These are phyloP conservation scores for Cornus controversa DNA, from an alignment of 148 eudicot species.

Conservation along the genomic window DNA sequence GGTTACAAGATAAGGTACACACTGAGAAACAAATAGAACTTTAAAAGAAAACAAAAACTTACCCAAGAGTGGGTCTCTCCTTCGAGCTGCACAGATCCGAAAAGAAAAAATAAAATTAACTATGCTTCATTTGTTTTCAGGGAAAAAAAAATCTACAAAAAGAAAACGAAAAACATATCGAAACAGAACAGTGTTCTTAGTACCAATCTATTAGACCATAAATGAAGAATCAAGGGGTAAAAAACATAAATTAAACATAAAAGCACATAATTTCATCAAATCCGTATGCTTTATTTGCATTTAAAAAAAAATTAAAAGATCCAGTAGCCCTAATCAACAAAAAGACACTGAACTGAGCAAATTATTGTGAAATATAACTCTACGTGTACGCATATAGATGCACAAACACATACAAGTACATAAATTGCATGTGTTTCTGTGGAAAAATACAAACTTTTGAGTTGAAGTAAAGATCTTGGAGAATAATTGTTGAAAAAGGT, in stretches of 20 bases:
- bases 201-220: background rate
- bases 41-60: slow-evolving; percentile 16
- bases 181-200: background rate
- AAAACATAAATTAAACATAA: background rate
- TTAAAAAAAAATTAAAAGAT: background rate
- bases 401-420: no score
- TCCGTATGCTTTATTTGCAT: background rate
- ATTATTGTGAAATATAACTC: background rate
- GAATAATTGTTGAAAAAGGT: background rate
- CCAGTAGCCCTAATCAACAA: background rate
- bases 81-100: slow-evolving; percentile 68
- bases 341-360: background rate
- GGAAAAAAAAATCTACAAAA: no score
- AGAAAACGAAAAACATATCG: background rate
- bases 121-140: background rate
- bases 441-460: no score
- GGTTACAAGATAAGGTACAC: background rate
- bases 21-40: background rate
- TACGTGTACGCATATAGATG: no score
- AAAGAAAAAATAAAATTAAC: background rate
- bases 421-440: no score
- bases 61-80: slow-evolving; percentile 99
- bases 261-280: background rate
- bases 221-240: background rate
- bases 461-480: background rate